Conservation (phyloP, 176 grass and related monocot species). For the Oryza meridionalis region DNA sequence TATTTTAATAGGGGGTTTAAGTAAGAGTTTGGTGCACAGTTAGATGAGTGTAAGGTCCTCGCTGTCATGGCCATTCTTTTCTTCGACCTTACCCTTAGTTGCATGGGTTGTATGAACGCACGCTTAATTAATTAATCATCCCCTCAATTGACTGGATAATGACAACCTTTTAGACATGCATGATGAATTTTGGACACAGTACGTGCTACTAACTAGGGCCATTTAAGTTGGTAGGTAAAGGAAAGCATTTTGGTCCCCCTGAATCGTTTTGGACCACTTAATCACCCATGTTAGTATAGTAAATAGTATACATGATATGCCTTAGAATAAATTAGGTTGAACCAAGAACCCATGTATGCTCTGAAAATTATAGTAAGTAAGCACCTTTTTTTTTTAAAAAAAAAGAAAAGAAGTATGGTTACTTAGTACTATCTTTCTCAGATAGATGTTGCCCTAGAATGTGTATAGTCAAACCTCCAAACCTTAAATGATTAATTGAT, state of each 20-base stretch:
- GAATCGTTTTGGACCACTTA: constrained; percentile 34
- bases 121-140: constrained; percentile 20
- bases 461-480: too few species aligned
- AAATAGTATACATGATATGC: not conserved
- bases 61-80: constrained; percentile 35
- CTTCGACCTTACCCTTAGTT: not conserved
- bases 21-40: constrained; percentile 41
- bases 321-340: not conserved
- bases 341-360: not conserved
- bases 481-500: too few species aligned
- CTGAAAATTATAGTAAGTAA: not conserved
- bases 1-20: constrained; percentile 37
- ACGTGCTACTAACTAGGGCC: constrained; percentile 34
- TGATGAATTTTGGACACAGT: constrained; percentile 35
- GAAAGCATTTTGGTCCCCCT: constrained; percentile 57
- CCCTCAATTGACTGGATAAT: constrained; percentile 33
- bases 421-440: not conserved
- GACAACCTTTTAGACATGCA: constrained; percentile 33
- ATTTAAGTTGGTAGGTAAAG: constrained; percentile 47
- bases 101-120: constrained; percentile 28
- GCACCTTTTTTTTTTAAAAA: not conserved
- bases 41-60: constrained; percentile 5
- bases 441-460: too few species aligned
- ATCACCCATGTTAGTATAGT: not conserved
- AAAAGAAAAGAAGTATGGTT: not conserved